These are phyloP conservation scores for Zizania latifolia DNA, from an alignment of 176 grass and related monocot species.

Conservation along the genomic window DNA sequence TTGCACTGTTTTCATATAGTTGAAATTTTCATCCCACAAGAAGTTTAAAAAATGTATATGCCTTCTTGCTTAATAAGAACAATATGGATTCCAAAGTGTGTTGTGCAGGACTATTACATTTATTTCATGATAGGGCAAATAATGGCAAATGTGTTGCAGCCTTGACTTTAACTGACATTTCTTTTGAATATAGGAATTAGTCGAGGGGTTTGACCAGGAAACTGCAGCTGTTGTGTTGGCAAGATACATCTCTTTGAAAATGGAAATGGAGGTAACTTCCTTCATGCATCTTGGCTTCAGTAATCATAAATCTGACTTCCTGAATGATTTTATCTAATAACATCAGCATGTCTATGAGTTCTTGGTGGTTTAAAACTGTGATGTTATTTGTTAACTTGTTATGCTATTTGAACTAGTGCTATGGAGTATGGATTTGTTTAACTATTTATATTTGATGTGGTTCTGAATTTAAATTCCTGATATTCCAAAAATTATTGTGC, in stretches of 20 bases:
- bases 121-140: background rate
- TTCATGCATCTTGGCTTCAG: background rate
- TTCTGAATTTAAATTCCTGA: too few species aligned
- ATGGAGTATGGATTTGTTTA: too few species aligned
- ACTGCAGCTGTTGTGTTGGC: conserved; percentile 89
- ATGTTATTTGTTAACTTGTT: too few species aligned
- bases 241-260: conserved; percentile 99
- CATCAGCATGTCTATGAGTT: background rate
- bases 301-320: background rate
- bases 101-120: background rate
- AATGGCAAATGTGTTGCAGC: background rate
- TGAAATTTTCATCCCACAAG: background rate
- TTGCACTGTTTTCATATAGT: background rate
- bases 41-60: background rate
- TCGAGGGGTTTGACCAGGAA: conserved; percentile 98
- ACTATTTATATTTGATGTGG: too few species aligned
- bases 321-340: conserved; percentile 8
- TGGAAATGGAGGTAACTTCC: conserved; percentile 89
- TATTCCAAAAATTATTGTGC: too few species aligned
- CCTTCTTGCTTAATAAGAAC: background rate
- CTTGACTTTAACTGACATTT: conserved; percentile 15
- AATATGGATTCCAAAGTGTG: conserved; percentile 9
- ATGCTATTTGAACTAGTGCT: too few species aligned
- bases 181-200: conserved; percentile 60
- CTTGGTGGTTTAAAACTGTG: too few species aligned